These are phyloP conservation scores for Kwoniella bestiolae DNA, from an alignment of 768 basidiomycete species.

Conservation along the genomic window DNA sequence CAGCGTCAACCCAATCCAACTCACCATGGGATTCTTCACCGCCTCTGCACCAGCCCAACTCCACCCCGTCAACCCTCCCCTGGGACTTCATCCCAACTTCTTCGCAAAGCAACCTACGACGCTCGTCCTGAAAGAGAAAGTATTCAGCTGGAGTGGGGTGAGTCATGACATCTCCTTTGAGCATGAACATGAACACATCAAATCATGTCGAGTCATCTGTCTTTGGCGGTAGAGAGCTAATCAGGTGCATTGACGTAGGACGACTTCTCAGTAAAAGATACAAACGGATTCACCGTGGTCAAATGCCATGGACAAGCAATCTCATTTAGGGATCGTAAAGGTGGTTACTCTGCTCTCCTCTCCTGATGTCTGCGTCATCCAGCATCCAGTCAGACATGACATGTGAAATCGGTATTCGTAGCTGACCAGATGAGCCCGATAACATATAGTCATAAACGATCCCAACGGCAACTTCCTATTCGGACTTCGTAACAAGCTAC, in stretches of 20 bases:
- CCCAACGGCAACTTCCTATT: constrained; percentile 48
- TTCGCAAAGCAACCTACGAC: constrained; percentile 47
- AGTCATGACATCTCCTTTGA: constrained; percentile 9
- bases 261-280: constrained; percentile 54
- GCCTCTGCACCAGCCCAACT: constrained; percentile 33
- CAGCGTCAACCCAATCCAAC: not conserved
- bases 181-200: too few species aligned
- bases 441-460: constrained; percentile 51
- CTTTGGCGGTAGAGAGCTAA: too few species aligned
- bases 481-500: constrained; percentile 47
- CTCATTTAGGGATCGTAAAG: constrained; percentile 51
- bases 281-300: constrained; percentile 42
- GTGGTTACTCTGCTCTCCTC: constrained; percentile 17
- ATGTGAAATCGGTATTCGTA: too few species aligned
- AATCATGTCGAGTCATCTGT: too few species aligned
- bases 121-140: constrained; percentile 53
- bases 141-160: constrained; percentile 52
- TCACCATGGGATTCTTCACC: constrained; percentile 49
- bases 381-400: too few species aligned
- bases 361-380: not conserved
- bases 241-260: constrained; percentile 35
- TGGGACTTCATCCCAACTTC: constrained; percentile 50
- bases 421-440: too few species aligned
- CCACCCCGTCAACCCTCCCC: constrained; percentile 44
- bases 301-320: constrained; percentile 48